phyloP scores from a whole-genome alignment of 768 basidiomycete genomes.

The Xerocomellus amylosporus region DNA sequence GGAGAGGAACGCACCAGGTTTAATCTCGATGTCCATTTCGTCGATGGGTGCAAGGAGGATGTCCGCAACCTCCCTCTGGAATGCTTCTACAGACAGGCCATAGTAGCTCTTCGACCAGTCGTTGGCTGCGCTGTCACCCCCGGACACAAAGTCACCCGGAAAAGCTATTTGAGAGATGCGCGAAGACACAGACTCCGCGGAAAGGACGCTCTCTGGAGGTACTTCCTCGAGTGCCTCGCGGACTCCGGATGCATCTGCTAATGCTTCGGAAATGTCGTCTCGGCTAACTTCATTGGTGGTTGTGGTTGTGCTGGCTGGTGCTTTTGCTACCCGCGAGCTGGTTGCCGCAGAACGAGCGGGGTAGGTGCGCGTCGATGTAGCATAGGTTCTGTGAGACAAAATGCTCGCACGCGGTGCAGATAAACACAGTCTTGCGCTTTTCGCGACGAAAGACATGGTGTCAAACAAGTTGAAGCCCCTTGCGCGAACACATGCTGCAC shows the following conservation, averaged over 20 bases:
- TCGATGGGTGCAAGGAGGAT: slow-evolving; percentile 73
- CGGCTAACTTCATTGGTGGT: slow-evolving; percentile 21
- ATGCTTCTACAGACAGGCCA: slow-evolving; percentile 76
- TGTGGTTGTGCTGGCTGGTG: slow-evolving; percentile 32
- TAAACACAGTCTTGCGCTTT: slow-evolving; percentile 7
- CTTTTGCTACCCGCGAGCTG: slow-evolving; percentile 24
- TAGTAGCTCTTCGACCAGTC: slow-evolving; percentile 91
- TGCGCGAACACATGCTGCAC: background rate
- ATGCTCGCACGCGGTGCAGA: background rate
- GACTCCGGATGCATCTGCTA: slow-evolving; percentile 18
- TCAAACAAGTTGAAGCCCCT: background rate
- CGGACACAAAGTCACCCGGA: slow-evolving; percentile 27
- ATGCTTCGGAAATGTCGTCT: slow-evolving; percentile 19
- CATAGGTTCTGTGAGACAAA: slow-evolving; percentile 15
- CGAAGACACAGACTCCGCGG: slow-evolving; percentile 9
- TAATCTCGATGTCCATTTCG: slow-evolving; percentile 83
- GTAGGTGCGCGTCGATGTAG: slow-evolving; percentile 24
- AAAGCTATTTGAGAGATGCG: slow-evolving; percentile 22
- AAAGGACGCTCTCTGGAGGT: slow-evolving; percentile 16
- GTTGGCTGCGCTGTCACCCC: slow-evolving; percentile 32
- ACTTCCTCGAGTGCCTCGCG: slow-evolving; percentile 11
- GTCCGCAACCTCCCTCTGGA: slow-evolving; percentile 70
- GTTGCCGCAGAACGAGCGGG: slow-evolving; percentile 23
- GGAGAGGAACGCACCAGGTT: slow-evolving; percentile 68
- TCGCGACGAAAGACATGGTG: slow-evolving; percentile 20